These are phyloP conservation scores for Candida suzukii DNA, from an alignment of 805 yeast species.

Conservation along the genomic window DNA sequence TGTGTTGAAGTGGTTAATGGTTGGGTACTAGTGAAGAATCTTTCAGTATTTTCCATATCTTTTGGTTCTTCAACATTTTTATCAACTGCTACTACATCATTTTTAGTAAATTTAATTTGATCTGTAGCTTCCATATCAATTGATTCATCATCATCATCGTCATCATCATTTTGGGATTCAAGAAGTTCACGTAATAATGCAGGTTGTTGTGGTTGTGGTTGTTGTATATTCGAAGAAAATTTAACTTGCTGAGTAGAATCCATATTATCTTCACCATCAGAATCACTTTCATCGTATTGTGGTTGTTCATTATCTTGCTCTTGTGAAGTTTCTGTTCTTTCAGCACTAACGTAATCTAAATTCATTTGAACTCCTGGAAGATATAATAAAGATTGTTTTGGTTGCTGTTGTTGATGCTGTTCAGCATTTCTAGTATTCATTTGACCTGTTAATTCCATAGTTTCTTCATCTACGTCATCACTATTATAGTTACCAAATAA, in stretches of 20 bases:
- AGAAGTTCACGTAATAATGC: too few species aligned
- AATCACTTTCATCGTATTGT: not conserved
- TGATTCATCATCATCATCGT: constrained; percentile 3
- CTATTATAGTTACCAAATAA: constrained; percentile 4
- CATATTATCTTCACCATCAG: constrained; percentile 8
- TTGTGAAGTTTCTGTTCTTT: not conserved
- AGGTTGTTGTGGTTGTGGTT: too few species aligned
- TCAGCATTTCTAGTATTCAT: not conserved
- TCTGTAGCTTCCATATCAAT: constrained; percentile 12
- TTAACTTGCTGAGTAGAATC: constrained; percentile 10
- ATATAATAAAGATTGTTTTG: not conserved
- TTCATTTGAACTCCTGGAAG: not conserved
- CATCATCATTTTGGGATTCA: too few species aligned
- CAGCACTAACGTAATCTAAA: not conserved
- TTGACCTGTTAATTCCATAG: constrained; percentile 14
- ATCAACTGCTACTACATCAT: constrained; percentile 2
- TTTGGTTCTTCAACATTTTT: not conserved
- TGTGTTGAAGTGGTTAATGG: not conserved
- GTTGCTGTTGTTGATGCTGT: not conserved
- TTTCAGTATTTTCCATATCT: not conserved
- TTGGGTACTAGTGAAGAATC: not conserved
- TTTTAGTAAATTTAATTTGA: not conserved
- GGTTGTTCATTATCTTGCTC: not conserved
- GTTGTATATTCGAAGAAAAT: not conserved
- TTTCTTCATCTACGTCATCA: constrained; percentile 5